These are phyloP conservation scores for Aspergillus nomiae DNA, from an alignment of 2,329 filamentous ascomycete genomes.

Conservation along the genomic window DNA sequence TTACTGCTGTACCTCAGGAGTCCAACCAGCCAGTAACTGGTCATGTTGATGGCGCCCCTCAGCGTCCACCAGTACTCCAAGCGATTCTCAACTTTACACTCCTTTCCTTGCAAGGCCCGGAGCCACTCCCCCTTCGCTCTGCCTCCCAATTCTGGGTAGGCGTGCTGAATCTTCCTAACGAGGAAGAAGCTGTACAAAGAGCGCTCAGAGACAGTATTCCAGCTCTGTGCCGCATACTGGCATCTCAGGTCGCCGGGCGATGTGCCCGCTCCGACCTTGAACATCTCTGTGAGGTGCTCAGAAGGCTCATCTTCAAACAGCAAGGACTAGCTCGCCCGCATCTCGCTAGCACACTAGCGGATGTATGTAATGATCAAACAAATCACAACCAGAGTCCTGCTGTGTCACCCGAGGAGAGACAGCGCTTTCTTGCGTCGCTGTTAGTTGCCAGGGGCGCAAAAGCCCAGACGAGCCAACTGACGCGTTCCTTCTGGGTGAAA, in stretches of 20 bases:
- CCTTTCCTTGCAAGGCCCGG: constrained; percentile 42
- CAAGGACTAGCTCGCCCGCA: constrained; percentile 41
- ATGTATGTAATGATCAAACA: constrained; percentile 26
- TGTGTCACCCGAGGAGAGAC: constrained; percentile 39
- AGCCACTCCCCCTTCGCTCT: constrained; percentile 50
- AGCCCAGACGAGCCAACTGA: constrained; percentile 40
- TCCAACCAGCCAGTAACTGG: constrained; percentile 3
- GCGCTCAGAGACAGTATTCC: constrained; percentile 40
- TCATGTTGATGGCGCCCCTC: constrained; percentile 5
- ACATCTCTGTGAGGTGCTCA: constrained; percentile 44
- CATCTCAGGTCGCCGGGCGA: constrained; percentile 44
- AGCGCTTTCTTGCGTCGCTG: constrained; percentile 44
- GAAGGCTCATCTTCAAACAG: constrained; percentile 45
- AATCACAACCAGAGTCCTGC: constrained; percentile 24
- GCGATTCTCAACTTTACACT: constrained; percentile 45
- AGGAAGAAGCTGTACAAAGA: constrained; percentile 27
- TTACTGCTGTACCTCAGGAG: constrained; percentile 28
- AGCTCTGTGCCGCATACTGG: constrained; percentile 40
- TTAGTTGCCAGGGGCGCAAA: constrained; percentile 40
- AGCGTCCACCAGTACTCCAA: constrained; percentile 32
- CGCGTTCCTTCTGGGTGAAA: constrained; percentile 47
- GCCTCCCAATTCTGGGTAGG: constrained; percentile 48
- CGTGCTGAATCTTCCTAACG: constrained; percentile 37
- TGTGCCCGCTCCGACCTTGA: constrained; percentile 50
- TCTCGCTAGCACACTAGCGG: constrained; percentile 38